Conservation (phyloP, 2,329 filamentous ascomycete genomes). For the Rutstroemia sp. region DNA sequence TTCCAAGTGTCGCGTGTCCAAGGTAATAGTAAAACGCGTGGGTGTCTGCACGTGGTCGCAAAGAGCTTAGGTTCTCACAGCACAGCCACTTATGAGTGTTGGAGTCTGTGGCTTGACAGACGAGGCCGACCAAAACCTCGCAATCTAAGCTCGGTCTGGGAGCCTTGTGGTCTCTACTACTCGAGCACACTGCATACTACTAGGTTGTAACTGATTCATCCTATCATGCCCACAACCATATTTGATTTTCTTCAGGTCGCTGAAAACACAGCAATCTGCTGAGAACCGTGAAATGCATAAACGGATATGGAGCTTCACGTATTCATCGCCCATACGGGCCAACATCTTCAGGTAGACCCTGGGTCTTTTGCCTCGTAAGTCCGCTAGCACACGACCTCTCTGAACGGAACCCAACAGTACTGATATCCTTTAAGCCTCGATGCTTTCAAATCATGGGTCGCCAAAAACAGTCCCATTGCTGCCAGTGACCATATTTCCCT, state of each 20-base stretch:
- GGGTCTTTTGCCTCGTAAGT: conserved; percentile 67
- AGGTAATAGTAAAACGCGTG: no score
- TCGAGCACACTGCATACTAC: no score
- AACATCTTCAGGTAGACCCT: conserved; percentile 73
- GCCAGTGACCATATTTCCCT: conserved; percentile 77
- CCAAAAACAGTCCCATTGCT: conserved; percentile 65
- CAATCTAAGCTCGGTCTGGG: background rate
- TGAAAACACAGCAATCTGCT: conserved; percentile 17
- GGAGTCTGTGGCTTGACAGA: conserved; percentile 5
- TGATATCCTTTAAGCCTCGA: conserved; percentile 54
- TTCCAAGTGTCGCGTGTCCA: no score
- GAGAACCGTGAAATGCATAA: conserved; percentile 24
- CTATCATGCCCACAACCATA: conserved; percentile 13
- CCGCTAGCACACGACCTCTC: background rate
- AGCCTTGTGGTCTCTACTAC: conserved; percentile 15
- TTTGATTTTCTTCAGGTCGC: conserved; percentile 10
- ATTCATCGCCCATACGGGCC: conserved; percentile 88
- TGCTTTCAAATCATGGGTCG: conserved; percentile 75
- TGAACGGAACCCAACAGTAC: background rate
- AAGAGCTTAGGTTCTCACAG: background rate
- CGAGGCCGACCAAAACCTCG: background rate
- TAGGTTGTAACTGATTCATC: conserved; percentile 5
- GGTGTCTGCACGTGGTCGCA: background rate
- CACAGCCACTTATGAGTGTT: conserved; percentile 2
- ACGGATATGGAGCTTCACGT: conserved; percentile 77